Base-by-base conservation (phyloP, 768 basidiomycete genomes). In the Hemileccinum rubropunctum region DNA sequence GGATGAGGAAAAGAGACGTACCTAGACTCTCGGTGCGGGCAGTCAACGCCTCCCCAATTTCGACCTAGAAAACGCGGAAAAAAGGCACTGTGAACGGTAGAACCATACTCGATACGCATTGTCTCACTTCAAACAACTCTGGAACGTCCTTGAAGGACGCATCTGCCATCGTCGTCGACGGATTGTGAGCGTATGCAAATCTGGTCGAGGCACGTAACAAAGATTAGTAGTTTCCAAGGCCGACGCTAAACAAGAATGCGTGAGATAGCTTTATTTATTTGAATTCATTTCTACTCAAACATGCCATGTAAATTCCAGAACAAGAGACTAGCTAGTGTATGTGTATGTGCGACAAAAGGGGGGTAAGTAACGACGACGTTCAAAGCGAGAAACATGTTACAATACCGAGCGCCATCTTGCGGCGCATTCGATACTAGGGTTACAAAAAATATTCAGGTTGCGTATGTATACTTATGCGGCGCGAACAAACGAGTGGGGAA, bases 1-100 rank as follows among this genome's bases (percentile, higher is more conserved):
- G n/a, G 17, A 21, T n/a, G n/a, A n/a, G n/a, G n/a, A 20, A 37
- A 34, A 44, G 13, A 36, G 42, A 76, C 89, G 62, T 57, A 95
- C 95, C 86, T 52, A 98, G 77, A 48, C 84, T 85, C 67, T 99
- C 97, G 8, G 95, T 98, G 52, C 95, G 79, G 40, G 94, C 88
- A 23, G 87, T 82, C 39, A 99, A 71, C 2, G 88, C 78, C 74
- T 98, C 95, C 40, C 91, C 93, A 47, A 95, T 79, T 59, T 95
- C 92, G 50, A 91, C 86, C 88, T 91, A 56, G 11, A 42, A 49
- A 44, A 39, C 38, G 38, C 28, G 12, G 17, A 7, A 6, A n/a
- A n/a, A n/a, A n/a, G n/a, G n/a, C n/a, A n/a, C n/a, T 21, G 45
- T 65, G 42, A 57, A 27, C 35, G 2, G 18, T 10, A 27, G 44